Evolutionary conservation across 1,139 yeast species (phyloP).

Genomic region (Candida tropicalis): DNA sequence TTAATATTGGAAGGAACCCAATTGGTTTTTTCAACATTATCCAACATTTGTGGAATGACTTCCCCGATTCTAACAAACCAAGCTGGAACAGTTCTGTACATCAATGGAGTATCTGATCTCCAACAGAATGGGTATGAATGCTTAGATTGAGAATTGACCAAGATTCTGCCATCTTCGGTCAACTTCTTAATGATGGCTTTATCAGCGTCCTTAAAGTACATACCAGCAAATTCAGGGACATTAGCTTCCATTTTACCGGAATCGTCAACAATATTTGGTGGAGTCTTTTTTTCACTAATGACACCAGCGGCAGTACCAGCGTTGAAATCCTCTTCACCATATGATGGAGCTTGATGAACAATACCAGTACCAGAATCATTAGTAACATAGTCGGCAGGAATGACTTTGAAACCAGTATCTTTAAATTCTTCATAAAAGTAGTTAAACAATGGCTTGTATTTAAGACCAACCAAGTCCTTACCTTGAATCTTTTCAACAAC

Average conservation of each 20-base stretch:
- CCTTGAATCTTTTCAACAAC: slow-evolving; percentile 81
- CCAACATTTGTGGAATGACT: slow-evolving; percentile 85
- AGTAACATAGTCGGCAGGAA: slow-evolving; percentile 82
- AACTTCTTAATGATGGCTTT: slow-evolving; percentile 82
- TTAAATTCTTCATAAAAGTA: slow-evolving; percentile 77
- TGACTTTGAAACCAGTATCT: slow-evolving; percentile 79
- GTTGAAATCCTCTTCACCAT: slow-evolving; percentile 97
- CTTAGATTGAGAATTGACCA: slow-evolving; percentile 79
- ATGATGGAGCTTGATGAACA: slow-evolving; percentile 98
- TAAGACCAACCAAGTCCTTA: slow-evolving; percentile 72
- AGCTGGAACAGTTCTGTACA: slow-evolving; percentile 96
- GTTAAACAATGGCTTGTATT: slow-evolving; percentile 81
- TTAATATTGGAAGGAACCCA: slow-evolving; percentile 94
- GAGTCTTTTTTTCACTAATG: slow-evolving; percentile 64
- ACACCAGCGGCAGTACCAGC: slow-evolving; percentile 79
- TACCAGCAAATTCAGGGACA: slow-evolving; percentile 75
- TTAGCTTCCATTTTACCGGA: slow-evolving; percentile 77
- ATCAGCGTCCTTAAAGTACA: slow-evolving; percentile 96
- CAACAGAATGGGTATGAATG: slow-evolving; percentile 99
- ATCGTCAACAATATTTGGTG: slow-evolving; percentile 96
- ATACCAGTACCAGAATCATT: slow-evolving; percentile 98
- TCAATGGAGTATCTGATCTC: slow-evolving; percentile 98
- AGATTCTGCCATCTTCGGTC: slow-evolving; percentile 74
- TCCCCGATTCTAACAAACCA: slow-evolving; percentile 95
- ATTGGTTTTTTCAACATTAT: slow-evolving; percentile 79